A percentile compares a stretch with the other conserved stretches of the same genome.
Conservation (phyloP, 352 stramenopile species). For the Phytophthora colocasiae region DNA sequence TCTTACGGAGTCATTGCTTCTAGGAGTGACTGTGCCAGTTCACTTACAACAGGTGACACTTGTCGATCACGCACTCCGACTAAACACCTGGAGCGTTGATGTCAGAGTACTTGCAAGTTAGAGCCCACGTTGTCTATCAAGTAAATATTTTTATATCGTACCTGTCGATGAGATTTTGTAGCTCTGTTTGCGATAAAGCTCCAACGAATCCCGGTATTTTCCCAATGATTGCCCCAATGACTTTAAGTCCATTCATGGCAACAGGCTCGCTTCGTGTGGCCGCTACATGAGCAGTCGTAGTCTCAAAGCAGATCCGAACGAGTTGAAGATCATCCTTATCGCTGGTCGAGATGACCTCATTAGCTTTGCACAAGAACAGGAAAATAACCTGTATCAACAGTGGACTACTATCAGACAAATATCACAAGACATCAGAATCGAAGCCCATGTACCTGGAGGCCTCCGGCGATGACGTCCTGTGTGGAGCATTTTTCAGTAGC, state of each 20-base stretch:
- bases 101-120: conserved; percentile 5
- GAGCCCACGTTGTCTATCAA: neutral
- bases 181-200: conserved; percentile 25
- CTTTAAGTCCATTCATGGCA: conserved; percentile 63
- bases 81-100: conserved; percentile 41
- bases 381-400: conserved; percentile 47
- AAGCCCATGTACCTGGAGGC: conserved; percentile 34
- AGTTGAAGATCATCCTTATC: conserved; percentile 27
- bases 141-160: conserved; percentile 17
- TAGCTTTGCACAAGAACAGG: conserved; percentile 53
- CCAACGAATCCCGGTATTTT: conserved; percentile 54
- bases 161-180: conserved; percentile 43
- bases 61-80: conserved; percentile 40
- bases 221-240: conserved; percentile 59
- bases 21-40: conserved; percentile 65
- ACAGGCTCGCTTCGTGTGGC: conserved; percentile 40
- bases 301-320: conserved; percentile 34
- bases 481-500: conserved; percentile 28
- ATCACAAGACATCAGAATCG: neutral
- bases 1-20: conserved; percentile 40
- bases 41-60: conserved; percentile 35
- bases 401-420: conserved; percentile 9
- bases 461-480: conserved; percentile 32
- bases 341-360: conserved; percentile 31
- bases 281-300: conserved; percentile 29